These are phyloP conservation scores for Collybia sp. DNA, from an alignment of 768 basidiomycete species.

Conservation along the genomic window DNA sequence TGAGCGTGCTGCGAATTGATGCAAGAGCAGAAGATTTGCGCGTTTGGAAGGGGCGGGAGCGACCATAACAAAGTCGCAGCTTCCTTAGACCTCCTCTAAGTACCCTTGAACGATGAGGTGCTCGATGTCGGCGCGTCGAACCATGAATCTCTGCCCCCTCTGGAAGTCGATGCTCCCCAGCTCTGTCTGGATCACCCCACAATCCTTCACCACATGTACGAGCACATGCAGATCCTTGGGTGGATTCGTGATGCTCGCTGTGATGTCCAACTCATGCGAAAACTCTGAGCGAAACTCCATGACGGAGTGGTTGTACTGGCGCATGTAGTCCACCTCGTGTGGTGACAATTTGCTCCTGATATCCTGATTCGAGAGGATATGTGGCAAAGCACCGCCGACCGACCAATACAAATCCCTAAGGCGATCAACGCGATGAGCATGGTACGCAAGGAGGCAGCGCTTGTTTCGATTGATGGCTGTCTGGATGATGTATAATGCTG, in stretches of 20 bases:
- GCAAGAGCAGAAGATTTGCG: too few species aligned
- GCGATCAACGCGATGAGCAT: conserved; percentile 78
- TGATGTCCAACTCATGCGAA: conserved; percentile 83
- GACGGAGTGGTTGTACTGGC: conserved; percentile 74
- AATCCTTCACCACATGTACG: conserved; percentile 84
- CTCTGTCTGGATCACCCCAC: conserved; percentile 90
- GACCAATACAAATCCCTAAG: conserved; percentile 89
- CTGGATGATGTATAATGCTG: conserved; percentile 78
- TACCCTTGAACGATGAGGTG: conserved; percentile 92
- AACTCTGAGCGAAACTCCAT: conserved; percentile 85
- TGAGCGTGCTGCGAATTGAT: too few species aligned
- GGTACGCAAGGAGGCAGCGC: conserved; percentile 93
- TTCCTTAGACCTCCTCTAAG: conserved; percentile 71
- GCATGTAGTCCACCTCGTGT: conserved; percentile 49
- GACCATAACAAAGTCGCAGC: conserved; percentile 6
- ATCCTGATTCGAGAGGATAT: conserved; percentile 66
- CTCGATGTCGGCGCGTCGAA: conserved; percentile 86
- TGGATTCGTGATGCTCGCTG: conserved; percentile 74
- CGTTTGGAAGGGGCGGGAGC: too few species aligned
- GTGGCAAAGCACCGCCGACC: conserved; percentile 81
- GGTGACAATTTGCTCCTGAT: conserved; percentile 72
- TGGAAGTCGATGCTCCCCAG: conserved; percentile 86
- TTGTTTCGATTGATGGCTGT: conserved; percentile 91
- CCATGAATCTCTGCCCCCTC: conserved; percentile 87
- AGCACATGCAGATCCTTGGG: conserved; percentile 88